Evolutionary conservation across 164 flowering plant species (phyloP).

Genomic region (Aristolochia californica): DNA sequence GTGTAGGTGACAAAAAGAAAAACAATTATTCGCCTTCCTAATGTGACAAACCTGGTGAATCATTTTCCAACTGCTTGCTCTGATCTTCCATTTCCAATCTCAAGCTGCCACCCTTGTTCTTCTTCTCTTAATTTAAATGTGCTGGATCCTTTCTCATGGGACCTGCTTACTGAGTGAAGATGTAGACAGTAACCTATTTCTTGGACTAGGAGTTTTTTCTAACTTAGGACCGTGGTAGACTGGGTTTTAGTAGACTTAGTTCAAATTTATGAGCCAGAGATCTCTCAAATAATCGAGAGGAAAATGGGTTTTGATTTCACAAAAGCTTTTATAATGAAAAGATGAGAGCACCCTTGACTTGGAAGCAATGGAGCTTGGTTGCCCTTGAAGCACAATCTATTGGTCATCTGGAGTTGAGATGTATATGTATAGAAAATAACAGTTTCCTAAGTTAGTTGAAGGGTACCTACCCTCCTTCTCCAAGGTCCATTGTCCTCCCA

Average conservation of each 20-base stretch:
- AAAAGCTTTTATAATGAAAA: background rate
- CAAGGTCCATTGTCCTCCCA: background rate
- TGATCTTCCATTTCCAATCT: too few species aligned
- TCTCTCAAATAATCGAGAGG: background rate
- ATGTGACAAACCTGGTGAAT: too few species aligned
- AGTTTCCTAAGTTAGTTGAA: background rate
- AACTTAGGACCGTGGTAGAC: conserved; percentile 1
- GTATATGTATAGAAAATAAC: conserved; percentile 1
- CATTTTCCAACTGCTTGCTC: too few species aligned
- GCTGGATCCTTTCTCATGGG: too few species aligned
- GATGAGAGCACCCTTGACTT: conserved; percentile 1
- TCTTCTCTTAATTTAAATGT: too few species aligned
- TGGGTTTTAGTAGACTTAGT: conserved; percentile 1
- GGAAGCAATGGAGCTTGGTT: conserved; percentile 8
- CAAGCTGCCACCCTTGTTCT: too few species aligned
- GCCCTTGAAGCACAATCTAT: conserved; percentile 12
- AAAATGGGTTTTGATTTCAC: background rate
- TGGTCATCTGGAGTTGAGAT: background rate
- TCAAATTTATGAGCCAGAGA: conserved; percentile 5
- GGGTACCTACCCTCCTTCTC: conserved; percentile 9
- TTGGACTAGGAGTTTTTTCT: background rate
- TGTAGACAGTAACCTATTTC: too few species aligned
- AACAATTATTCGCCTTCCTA: too few species aligned
- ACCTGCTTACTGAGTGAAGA: too few species aligned
- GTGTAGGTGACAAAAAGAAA: background rate